phyloP scores from a whole-genome alignment of 768 basidiomycete species.

The Russula earlei region DNA sequence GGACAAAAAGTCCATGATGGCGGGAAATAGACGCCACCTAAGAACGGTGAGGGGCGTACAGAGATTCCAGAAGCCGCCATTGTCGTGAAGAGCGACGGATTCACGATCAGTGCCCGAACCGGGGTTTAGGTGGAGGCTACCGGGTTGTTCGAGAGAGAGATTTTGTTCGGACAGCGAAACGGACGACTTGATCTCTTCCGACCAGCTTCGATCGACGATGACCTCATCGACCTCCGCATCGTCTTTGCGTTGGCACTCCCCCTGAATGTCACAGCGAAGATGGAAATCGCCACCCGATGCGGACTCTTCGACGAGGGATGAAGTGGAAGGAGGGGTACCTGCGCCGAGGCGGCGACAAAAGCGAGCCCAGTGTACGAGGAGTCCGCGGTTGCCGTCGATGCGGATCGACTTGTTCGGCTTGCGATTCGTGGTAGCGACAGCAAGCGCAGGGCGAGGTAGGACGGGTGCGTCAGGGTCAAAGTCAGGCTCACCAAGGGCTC shows the following conservation, averaged over 20 bases:
- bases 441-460: slow-evolving; percentile 13
- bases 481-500: slow-evolving; percentile 1
- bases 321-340: slow-evolving; percentile 43
- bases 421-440: slow-evolving; percentile 21
- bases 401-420: slow-evolving; percentile 33
- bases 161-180: slow-evolving; percentile 44
- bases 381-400: slow-evolving; percentile 24
- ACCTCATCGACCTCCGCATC: slow-evolving; percentile 54
- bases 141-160: slow-evolving; percentile 39
- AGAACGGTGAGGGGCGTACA: slow-evolving; percentile 33
- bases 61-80: slow-evolving; percentile 30
- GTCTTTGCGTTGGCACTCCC: slow-evolving; percentile 26
- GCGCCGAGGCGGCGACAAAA: slow-evolving; percentile 48
- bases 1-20: slow-evolving; percentile 46
- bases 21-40: slow-evolving; percentile 52
- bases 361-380: slow-evolving; percentile 39
- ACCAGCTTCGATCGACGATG: slow-evolving; percentile 66
- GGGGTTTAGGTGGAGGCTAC: slow-evolving; percentile 29
- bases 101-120: slow-evolving; percentile 31
- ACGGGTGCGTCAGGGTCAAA: not conserved
- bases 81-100: slow-evolving; percentile 27
- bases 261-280: slow-evolving; percentile 25
- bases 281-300: slow-evolving; percentile 23
- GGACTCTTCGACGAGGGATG: slow-evolving; percentile 22
- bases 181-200: slow-evolving; percentile 47